Evolutionary conservation across 108 stramenopile genomes (phyloP).

Genomic region (Tribonema minus): DNA sequence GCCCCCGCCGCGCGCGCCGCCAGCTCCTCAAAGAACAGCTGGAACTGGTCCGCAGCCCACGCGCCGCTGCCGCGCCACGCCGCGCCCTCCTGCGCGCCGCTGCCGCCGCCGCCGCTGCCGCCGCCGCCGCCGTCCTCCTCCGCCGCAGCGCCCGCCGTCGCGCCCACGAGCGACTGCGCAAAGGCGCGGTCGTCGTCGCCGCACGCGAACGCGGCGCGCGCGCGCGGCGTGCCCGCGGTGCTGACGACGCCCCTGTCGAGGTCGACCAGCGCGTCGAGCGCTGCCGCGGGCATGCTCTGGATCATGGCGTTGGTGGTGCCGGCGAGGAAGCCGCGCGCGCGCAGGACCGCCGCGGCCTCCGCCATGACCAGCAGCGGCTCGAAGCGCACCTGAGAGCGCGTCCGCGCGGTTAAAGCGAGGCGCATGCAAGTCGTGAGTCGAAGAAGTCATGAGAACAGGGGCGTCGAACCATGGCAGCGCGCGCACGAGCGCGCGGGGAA

Average conservation of each 20-base stretch:
- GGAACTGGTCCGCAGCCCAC: constrained; percentile 31
- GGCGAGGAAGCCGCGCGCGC: constrained; percentile 11
- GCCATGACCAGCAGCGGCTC: constrained; percentile 30
- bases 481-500: too few species aligned
- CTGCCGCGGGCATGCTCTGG: constrained; percentile 9
- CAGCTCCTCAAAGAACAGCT: constrained; percentile 34
- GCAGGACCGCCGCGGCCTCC: constrained; percentile 10
- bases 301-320: constrained; percentile 33
- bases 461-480: too few species aligned
- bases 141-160: too few species aligned
- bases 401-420: too few species aligned
- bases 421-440: too few species aligned
- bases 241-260: constrained; percentile 21
- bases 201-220: too few species aligned
- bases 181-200: too few species aligned
- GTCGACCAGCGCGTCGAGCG: constrained; percentile 13
- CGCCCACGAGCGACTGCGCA: too few species aligned
- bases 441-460: too few species aligned
- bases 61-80: constrained; percentile 25
- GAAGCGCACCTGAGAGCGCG: not conserved
- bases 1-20: constrained; percentile 6
- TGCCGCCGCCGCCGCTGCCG: not conserved
- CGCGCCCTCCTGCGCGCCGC: too few species aligned
- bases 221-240: not conserved
- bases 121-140: not conserved